Conservation (phyloP, 768 basidiomycete species). For the Phylloporus rhodoxanthus region DNA sequence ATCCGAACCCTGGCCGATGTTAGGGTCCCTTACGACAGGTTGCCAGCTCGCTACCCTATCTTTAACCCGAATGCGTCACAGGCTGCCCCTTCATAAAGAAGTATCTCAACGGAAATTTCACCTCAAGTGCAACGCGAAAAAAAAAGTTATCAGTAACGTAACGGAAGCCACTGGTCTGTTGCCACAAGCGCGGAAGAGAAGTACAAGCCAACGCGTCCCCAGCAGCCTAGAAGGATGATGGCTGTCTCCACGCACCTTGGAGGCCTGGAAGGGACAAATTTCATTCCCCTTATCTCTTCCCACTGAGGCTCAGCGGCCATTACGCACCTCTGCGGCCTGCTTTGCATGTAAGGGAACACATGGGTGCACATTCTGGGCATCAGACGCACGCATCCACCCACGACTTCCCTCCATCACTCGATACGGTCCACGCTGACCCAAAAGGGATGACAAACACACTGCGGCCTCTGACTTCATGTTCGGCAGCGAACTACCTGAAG, state of each 20-base stretch:
- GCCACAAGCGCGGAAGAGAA: slow-evolving; percentile 20
- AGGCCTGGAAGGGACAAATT: slow-evolving; percentile 9
- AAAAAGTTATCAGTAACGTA: slow-evolving; percentile 20
- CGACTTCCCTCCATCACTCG: slow-evolving; percentile 4
- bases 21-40: slow-evolving; percentile 22
- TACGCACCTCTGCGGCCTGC: slow-evolving; percentile 3
- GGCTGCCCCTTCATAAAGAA: slow-evolving; percentile 12
- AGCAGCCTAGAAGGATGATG: slow-evolving; percentile 8
- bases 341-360: neutral
- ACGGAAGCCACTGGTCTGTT: slow-evolving; percentile 16
- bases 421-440: slow-evolving; percentile 5
- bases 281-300: slow-evolving; percentile 18
- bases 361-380: slow-evolving; percentile 6
- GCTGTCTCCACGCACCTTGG: slow-evolving; percentile 17
- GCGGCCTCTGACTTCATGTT: slow-evolving; percentile 6
- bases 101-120: slow-evolving; percentile 13
- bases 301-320: slow-evolving; percentile 1
- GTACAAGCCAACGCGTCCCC: slow-evolving; percentile 6
- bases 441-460: slow-evolving; percentile 7
- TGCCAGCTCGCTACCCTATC: slow-evolving; percentile 19
- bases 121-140: slow-evolving; percentile 6
- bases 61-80: slow-evolving; percentile 10
- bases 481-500: slow-evolving; percentile 14
- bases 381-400: slow-evolving; percentile 17
- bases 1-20: neutral